phyloP scores from a whole-genome alignment of 768 basidiomycete species.

The Pulveroboletus sp. region DNA sequence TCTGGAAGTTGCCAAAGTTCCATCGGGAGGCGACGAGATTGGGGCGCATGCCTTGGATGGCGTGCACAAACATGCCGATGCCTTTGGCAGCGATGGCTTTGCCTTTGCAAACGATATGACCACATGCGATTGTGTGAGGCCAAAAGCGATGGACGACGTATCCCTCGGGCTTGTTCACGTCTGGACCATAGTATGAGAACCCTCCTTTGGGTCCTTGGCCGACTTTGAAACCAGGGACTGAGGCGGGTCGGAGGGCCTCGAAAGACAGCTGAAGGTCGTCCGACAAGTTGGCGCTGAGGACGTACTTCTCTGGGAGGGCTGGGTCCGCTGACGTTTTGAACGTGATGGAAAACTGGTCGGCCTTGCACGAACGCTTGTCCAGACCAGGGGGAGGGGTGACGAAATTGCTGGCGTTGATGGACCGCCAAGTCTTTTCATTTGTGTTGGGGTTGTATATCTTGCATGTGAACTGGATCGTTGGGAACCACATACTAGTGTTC shows the following conservation, averaged over 20 bases:
- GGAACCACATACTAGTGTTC: conserved; percentile 75
- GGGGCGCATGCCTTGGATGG: conserved; percentile 97
- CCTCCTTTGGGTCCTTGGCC: conserved; percentile 88
- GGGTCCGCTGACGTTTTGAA: conserved; percentile 50
- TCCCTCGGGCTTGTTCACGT: conserved; percentile 65
- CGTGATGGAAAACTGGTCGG: conserved; percentile 78
- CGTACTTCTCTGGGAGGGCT: conserved; percentile 72
- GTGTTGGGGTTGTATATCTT: conserved; percentile 80
- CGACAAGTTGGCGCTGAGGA: conserved; percentile 72
- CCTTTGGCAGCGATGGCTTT: conserved; percentile 53
- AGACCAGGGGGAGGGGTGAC: conserved; percentile 65
- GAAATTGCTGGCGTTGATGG: conserved; percentile 80
- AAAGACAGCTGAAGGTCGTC: conserved; percentile 78
- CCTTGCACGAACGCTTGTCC: conserved; percentile 84
- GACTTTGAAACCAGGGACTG: conserved; percentile 84
- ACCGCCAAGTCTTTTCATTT: conserved; percentile 76
- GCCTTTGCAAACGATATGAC: conserved; percentile 65
- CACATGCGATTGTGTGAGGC: conserved; percentile 62
- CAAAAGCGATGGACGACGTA: conserved; percentile 91
- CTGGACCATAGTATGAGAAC: conserved; percentile 79
- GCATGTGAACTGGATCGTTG: conserved; percentile 91
- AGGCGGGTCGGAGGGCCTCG: conserved; percentile 61
- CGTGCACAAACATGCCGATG: conserved; percentile 85
- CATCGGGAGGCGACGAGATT: conserved; percentile 88
- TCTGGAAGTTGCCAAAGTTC: conserved; percentile 95